Evolutionary conservation across 2,329 filamentous ascomycete genomes (phyloP).

Genomic region (Dothideomycetes sp.): DNA sequence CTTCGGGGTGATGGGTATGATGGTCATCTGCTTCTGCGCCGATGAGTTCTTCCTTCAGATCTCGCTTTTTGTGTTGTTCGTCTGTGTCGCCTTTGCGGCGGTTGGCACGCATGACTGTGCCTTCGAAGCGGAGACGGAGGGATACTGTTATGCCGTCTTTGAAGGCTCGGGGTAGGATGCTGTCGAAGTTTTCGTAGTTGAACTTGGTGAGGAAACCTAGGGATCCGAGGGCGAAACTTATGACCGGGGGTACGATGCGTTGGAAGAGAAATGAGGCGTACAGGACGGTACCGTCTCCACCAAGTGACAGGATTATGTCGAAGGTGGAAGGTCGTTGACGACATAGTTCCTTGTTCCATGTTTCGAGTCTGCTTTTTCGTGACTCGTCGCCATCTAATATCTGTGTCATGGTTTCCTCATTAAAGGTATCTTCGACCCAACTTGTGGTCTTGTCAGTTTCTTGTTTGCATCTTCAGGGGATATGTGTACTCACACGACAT

Average conservation of each 20-base stretch:
- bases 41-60: conserved; percentile 82
- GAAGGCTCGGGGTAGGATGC: conserved; percentile 64
- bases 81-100: conserved; percentile 29
- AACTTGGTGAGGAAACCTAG: conserved; percentile 89
- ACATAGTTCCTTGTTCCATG: conserved; percentile 77
- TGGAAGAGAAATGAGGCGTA: conserved; percentile 92
- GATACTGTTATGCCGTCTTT: conserved; percentile 80
- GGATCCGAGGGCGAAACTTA: conserved; percentile 76
- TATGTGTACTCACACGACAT: conserved; percentile 53
- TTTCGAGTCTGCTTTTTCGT: conserved; percentile 55
- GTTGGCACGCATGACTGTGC: conserved; percentile 79
- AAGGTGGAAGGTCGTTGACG: conserved; percentile 72
- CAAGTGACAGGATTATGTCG: conserved; percentile 83
- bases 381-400: conserved; percentile 54
- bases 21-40: conserved; percentile 77
- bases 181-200: conserved; percentile 67
- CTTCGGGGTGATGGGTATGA: conserved; percentile 75
- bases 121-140: conserved; percentile 80
- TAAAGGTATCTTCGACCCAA: conserved; percentile 67
- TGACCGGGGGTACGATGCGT: conserved; percentile 72
- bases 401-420: conserved; percentile 56
- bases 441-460: too few species aligned
- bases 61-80: conserved; percentile 37
- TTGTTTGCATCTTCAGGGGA: too few species aligned
- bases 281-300: conserved; percentile 77